Conservation (phyloP, 208 protist genomes). For the Leishmania mexicana region DNA sequence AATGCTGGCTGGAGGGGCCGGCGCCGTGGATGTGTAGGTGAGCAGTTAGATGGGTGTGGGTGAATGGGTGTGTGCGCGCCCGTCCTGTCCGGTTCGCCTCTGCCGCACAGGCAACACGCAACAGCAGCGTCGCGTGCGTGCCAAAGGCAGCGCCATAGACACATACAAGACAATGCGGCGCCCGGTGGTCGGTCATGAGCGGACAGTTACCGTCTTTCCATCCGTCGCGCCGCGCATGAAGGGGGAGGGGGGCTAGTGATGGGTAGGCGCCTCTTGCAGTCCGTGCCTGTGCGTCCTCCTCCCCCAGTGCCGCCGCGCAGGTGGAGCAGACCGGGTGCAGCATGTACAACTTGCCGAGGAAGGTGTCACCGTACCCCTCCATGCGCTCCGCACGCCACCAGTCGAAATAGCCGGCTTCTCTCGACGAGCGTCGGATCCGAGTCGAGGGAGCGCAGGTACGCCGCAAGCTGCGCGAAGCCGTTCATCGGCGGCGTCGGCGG, state of each 20-base stretch:
- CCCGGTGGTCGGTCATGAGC: neutral
- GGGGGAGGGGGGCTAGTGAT: neutral
- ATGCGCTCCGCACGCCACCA: constrained; percentile 22
- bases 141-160: neutral
- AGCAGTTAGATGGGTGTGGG: neutral
- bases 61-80: neutral
- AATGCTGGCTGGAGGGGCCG: neutral
- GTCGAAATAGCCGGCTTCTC: constrained; percentile 16
- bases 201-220: neutral
- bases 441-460: constrained; percentile 24
- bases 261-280: neutral
- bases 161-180: neutral
- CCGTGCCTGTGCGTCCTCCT: constrained; percentile 10
- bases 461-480: constrained; percentile 27
- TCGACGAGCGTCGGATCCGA: constrained; percentile 14
- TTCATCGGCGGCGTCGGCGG: constrained; percentile 10
- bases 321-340: constrained; percentile 20
- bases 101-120: too few relatives aligned
- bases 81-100: neutral
- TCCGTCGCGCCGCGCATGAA: neutral
- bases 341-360: constrained; percentile 7
- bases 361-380: constrained; percentile 15
- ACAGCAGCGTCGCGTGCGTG: too few relatives aligned
- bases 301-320: constrained; percentile 19
- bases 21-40: neutral